Percentiles rank a stretch among this genome's conserved stretches.
Conservation (phyloP, 306 rosid genomes). For the Arachis stenosperma region DNA sequence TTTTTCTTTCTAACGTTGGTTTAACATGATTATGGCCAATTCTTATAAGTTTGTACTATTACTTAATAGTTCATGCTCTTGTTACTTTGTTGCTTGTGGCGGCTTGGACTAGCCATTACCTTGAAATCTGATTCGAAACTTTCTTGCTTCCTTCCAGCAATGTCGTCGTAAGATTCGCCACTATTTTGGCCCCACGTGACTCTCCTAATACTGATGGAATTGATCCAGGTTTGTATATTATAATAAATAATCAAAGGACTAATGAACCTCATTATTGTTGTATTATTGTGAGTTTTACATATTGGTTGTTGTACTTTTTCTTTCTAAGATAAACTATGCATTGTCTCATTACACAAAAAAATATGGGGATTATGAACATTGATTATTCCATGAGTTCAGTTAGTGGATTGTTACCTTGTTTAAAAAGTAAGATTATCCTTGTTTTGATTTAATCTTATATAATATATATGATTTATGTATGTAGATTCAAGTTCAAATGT, state of each 20-base stretch:
- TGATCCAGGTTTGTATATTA: constrained; percentile 73
- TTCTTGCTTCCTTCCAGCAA: constrained; percentile 64
- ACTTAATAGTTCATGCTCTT: neutral
- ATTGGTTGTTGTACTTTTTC: neutral
- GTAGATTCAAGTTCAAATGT: constrained; percentile 74
- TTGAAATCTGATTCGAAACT: constrained; percentile 23
- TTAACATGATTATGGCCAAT: constrained; percentile 7
- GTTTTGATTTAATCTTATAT: neutral
- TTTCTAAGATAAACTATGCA: neutral
- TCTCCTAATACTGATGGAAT: constrained; percentile 98
- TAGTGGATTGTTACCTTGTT: neutral
- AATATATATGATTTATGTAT: constrained; percentile 5
- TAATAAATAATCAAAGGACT: constrained; percentile 8
- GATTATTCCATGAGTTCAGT: neutral
- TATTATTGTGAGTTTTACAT: constrained; percentile 17
- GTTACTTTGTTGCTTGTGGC: constrained; percentile 1
- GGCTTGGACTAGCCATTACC: neutral
- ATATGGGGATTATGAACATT: neutral
- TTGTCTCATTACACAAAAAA: neutral
- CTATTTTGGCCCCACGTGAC: constrained; percentile 89
- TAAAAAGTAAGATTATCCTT: neutral
- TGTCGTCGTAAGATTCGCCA: constrained; percentile 74
- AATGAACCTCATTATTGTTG: neutral
- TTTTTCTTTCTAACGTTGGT: neutral
- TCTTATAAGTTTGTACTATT: constrained; percentile 4